These are phyloP conservation scores for Zea mays DNA, from an alignment of 176 grass and related monocot genomes.

Conservation along the genomic window Zm-B73-REFERENCE-NAM-5.0 NC_050096.1:23309001-23309500, in stretches of 20 bases:
- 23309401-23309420: neutral
- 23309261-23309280: slow-evolving; percentile 33
- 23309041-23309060: neutral
- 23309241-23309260: slow-evolving; percentile 41
- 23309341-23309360: neutral
- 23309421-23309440: neutral
- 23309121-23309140: neutral
- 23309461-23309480: neutral
- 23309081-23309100: neutral
- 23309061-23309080: neutral
- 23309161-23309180: slow-evolving; percentile 25
- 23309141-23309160: neutral
- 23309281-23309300: slow-evolving; percentile 4
- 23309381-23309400: neutral
- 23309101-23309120: neutral
- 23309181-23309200: neutral
- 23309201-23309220: slow-evolving; percentile 38
- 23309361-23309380: neutral
- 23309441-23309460: neutral
- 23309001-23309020: slow-evolving; percentile 18
- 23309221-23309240: slow-evolving; percentile 33
- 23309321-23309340: neutral
- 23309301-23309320: slow-evolving; percentile 29
- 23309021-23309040: neutral
- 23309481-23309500: slow-evolving; percentile 14